Evolutionary conservation across 305 asterid genomes (phyloP).

Genomic region (Solanum hybrid): DNA sequence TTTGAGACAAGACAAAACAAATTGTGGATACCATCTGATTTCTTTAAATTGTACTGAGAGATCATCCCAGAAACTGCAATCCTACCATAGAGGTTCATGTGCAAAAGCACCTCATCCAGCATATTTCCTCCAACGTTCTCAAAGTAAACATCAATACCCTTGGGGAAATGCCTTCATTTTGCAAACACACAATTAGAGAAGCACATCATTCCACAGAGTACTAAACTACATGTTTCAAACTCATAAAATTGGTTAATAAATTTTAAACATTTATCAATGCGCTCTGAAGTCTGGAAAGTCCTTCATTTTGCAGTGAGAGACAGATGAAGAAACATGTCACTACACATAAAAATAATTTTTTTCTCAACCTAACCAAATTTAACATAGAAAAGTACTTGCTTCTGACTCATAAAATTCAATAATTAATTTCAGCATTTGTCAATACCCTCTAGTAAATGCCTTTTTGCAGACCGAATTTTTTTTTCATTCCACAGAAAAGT

Average conservation of each 20-base stretch:
- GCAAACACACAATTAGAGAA: neutral
- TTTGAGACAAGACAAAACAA: slow-evolving; percentile 24
- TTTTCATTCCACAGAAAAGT: no score
- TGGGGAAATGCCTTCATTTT: slow-evolving; percentile 34
- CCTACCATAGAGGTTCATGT: slow-evolving; percentile 47
- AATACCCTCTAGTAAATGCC: neutral
- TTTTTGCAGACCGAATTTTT: no score
- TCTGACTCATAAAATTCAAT: neutral
- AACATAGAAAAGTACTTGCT: no score
- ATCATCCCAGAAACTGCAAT: slow-evolving; percentile 59
- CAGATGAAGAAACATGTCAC: neutral
- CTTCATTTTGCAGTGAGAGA: neutral
- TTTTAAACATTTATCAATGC: neutral
- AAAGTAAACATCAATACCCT: slow-evolving; percentile 55
- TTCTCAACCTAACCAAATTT: no score
- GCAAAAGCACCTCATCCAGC: slow-evolving; percentile 52
- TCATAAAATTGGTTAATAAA: neutral
- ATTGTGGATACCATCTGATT: slow-evolving; percentile 36
- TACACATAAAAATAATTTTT: neutral
- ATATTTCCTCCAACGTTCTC: slow-evolving; percentile 69
- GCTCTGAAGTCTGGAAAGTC: neutral
- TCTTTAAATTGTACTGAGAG: slow-evolving; percentile 53
- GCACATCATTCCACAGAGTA: neutral
- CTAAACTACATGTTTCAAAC: neutral
- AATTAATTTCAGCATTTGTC: neutral